Conservation (phyloP, 805 yeast genomes). For the Candida hungchunana region DNA sequence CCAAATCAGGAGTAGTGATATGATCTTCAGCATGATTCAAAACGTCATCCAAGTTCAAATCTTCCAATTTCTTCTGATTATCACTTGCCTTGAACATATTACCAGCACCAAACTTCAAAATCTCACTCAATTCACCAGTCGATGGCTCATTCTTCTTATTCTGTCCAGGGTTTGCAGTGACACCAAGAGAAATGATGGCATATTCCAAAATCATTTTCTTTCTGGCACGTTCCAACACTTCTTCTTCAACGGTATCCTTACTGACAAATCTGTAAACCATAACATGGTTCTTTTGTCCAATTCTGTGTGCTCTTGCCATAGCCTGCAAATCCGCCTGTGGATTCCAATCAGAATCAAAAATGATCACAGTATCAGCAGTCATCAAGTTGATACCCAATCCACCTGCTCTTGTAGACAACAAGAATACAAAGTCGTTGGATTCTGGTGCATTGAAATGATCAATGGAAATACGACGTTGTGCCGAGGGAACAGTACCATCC, state of each 20-base stretch:
- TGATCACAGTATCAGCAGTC: constrained; percentile 99
- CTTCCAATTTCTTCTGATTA: constrained; percentile 93
- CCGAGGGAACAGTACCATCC: constrained; percentile 95
- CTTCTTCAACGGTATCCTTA: constrained; percentile 97
- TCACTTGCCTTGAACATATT: constrained; percentile 93
- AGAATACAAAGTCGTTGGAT: constrained; percentile 85
- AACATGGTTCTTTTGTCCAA: constrained; percentile 98
- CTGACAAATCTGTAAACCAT: constrained; percentile 97
- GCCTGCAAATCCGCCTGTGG: constrained; percentile 99
- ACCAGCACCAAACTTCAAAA: constrained; percentile 96
- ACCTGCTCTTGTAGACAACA: constrained; percentile 96
- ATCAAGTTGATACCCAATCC: constrained; percentile 96
- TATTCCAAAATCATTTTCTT: constrained; percentile 97
- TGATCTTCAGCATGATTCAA: constrained; percentile 97
- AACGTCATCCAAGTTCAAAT: constrained; percentile 92
- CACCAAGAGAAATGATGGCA: constrained; percentile 94
- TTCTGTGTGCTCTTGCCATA: constrained; percentile 99
- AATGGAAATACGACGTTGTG: constrained; percentile 89
- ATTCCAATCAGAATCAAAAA: constrained; percentile 98
- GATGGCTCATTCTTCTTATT: constrained; percentile 66
- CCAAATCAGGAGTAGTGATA: constrained; percentile 90
- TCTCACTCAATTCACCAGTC: constrained; percentile 82
- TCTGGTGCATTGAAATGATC: constrained; percentile 96
- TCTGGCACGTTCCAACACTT: constrained; percentile 92
- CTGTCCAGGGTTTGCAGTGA: constrained; percentile 58